Percentiles rank a stretch among this genome's conserved stretches.
Evolutionary conservation across 192 early-diverging fungal species (phyloP).

Genomic region (Funneliformis mosseae): DNA sequence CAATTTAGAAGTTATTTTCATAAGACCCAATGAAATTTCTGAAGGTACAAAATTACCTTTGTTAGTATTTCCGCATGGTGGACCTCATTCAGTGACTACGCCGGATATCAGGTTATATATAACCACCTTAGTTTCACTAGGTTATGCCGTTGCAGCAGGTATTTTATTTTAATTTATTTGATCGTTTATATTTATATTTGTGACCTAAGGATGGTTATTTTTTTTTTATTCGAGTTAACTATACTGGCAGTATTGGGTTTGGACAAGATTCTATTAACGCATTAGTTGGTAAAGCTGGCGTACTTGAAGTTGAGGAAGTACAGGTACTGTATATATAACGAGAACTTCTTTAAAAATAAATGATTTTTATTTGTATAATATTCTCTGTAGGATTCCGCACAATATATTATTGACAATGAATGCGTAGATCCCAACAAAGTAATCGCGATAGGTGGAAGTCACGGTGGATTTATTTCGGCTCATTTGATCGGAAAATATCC

Average conservation of each 20-base stretch:
- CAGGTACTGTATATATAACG: constrained; percentile 41
- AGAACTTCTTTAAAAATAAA: neutral
- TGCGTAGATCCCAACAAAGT: constrained; percentile 53
- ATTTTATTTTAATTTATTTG: neutral
- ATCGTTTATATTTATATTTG: neutral
- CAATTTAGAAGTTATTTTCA: constrained; percentile 17
- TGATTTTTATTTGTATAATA: neutral
- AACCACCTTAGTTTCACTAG: constrained; percentile 56
- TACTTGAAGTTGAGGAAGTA: constrained; percentile 67
- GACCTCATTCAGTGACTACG: constrained; percentile 65
- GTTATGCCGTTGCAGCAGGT: constrained; percentile 59
- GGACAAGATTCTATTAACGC: constrained; percentile 68
- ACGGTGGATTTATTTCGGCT: constrained; percentile 69
- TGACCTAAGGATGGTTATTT: neutral
- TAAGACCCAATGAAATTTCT: constrained; percentile 31
- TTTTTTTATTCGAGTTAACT: constrained; percentile 70
- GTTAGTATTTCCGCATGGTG: constrained; percentile 79
- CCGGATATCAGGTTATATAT: constrained; percentile 52
- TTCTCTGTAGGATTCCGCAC: neutral
- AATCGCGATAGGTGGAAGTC: constrained; percentile 70
- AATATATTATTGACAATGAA: constrained; percentile 44
- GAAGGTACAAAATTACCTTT: constrained; percentile 52
- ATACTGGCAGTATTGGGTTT: constrained; percentile 77
- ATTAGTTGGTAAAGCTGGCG: constrained; percentile 68
- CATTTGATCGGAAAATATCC: constrained; percentile 56